Base-by-base conservation (phyloP, 2,329 filamentous ascomycete genomes). In the Paraconiothyrium brasiliense region DNA sequence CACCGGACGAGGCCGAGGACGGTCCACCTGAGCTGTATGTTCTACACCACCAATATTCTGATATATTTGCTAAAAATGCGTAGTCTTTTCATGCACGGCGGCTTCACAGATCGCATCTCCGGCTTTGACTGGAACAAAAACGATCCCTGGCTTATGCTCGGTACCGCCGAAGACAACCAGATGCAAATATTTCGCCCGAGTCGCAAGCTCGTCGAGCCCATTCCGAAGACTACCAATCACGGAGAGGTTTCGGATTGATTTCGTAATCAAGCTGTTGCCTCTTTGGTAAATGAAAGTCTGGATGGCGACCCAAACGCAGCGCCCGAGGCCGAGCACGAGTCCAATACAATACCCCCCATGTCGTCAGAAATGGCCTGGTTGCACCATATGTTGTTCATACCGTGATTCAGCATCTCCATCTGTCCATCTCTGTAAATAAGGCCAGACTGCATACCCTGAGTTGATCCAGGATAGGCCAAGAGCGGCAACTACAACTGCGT, bases 81-180 rank as follows among this genome's bases (percentile, higher is more conserved):
- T 65, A 93, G 92, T 50, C 83, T 99, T 1, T 99, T 99, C 81
- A 98, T 99, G 94, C 95, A 99, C 74, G 95, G 95, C 63, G 95
- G 95, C 35, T 96, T 99, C 82, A 99, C 95, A 11, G 97, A 97
- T 81, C 91, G 96, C 68, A 88, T 99, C 64, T 93, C 92, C 39
- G 96, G 99, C 80, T 99, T 99, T 75, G 94, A 91, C 81, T 99
- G 94, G 94, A 99, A 99, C 80, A 88, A 89, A 69, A 97, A 97
- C 76, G 93, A 97, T 73, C 94, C 94, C 4, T 99, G 96, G 96
- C 88, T 97, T 58, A 92, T 99, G 68, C 94, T 93, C 78, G 97
- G 92, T 63, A 94, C 95, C 16, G 95, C 94, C 0, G 96, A 99
- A 77, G 95, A 99, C 81, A 99, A 99, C 76, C 84, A 98, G 68